Percentiles rank a stretch among this genome's conserved stretches.
phyloP scores from a whole-genome alignment of 768 basidiomycete species.

The Suillus brevipes region DNA sequence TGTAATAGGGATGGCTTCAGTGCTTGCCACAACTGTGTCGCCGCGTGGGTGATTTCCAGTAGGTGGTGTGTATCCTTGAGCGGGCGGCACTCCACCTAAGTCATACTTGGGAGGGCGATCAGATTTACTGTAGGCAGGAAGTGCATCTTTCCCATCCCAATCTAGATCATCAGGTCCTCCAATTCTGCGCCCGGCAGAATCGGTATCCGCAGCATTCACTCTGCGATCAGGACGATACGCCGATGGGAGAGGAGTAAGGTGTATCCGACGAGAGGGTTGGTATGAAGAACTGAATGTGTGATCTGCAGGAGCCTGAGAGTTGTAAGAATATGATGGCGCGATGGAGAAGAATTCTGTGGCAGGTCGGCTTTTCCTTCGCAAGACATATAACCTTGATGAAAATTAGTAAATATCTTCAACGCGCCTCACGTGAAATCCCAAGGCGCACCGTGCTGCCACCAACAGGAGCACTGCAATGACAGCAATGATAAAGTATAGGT shows the following conservation, averaged over 20 bases:
- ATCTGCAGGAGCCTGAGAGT: conserved; percentile 5
- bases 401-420: neutral
- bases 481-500: conserved; percentile 26
- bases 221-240: conserved; percentile 23
- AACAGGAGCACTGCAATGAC: conserved; percentile 16
- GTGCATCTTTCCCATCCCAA: conserved; percentile 42
- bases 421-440: neutral
- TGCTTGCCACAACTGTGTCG: neutral
- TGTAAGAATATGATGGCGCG: neutral
- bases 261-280: conserved; percentile 15
- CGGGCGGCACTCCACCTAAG: conserved; percentile 15
- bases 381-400: conserved; percentile 19
- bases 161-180: conserved; percentile 31
- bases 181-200: conserved; percentile 41
- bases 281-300: conserved; percentile 12
- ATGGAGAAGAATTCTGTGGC: conserved; percentile 23
- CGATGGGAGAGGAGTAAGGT: conserved; percentile 22
- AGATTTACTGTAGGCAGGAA: conserved; percentile 47
- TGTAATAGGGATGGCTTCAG: neutral
- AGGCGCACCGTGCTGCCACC: conserved; percentile 23
- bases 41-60: neutral
- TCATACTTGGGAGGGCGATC: conserved; percentile 51
- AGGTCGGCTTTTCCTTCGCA: conserved; percentile 24
- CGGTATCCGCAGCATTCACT: conserved; percentile 38
- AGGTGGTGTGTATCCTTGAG: neutral